Percentiles rank a stretch among this genome's conserved stretches.
These are phyloP conservation scores for Isatis lusitanica DNA, from an alignment of 441 rosid species.

Conservation along the genomic window DNA sequence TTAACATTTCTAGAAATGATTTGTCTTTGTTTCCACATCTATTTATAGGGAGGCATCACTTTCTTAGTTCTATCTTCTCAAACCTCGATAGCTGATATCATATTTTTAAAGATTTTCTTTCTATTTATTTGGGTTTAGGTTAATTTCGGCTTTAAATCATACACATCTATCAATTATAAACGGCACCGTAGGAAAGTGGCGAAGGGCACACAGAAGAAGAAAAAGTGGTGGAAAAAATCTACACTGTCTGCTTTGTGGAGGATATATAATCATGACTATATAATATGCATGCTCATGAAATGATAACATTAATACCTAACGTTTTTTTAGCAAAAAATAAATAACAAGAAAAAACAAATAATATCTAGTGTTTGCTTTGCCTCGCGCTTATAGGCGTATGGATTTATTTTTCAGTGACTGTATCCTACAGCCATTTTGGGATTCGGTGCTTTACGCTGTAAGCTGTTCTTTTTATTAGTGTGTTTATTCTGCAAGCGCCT, in stretches of 20 bases:
- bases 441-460: not conserved
- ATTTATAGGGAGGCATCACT: constrained; percentile 34
- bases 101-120: not conserved
- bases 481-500: not conserved
- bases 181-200: constrained; percentile 11
- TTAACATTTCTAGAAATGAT: constrained; percentile 24
- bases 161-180: not conserved
- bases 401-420: not conserved
- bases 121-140: not conserved
- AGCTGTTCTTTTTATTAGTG: not conserved
- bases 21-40: constrained; percentile 37
- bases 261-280: constrained; percentile 30
- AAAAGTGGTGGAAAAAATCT: constrained; percentile 12
- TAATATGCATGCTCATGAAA: constrained; percentile 31
- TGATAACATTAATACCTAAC: constrained; percentile 21
- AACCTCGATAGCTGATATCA: constrained; percentile 11
- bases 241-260: constrained; percentile 19
- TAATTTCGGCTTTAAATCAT: not conserved
- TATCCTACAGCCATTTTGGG: constrained; percentile 9
- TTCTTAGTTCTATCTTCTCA: constrained; percentile 26
- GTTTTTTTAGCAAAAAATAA: not conserved
- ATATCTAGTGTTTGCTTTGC: constrained; percentile 9
- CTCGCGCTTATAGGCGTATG: constrained; percentile 5
- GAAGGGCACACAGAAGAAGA: not conserved
- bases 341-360: too few relatives aligned